Conservation (phyloP, 2,329 filamentous ascomycete species). For the Tolypocladium inflatum region DNA sequence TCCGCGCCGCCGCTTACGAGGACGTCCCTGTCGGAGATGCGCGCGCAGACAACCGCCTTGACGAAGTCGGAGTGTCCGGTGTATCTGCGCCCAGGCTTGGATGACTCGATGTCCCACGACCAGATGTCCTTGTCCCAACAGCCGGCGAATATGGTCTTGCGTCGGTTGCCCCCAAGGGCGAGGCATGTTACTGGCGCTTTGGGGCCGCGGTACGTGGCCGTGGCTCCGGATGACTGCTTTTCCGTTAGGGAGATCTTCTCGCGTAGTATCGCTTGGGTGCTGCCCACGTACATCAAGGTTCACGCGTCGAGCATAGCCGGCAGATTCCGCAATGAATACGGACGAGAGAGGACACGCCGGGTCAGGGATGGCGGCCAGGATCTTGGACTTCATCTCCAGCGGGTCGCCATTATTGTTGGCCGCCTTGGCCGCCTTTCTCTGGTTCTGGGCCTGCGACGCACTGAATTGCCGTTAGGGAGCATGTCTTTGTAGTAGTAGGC, state of each 20-base stretch:
- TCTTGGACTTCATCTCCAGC: slow-evolving; percentile 73
- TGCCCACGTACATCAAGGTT: slow-evolving; percentile 5
- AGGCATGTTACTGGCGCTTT: slow-evolving; percentile 72
- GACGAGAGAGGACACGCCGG: slow-evolving; percentile 46
- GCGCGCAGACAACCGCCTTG: slow-evolving; percentile 62
- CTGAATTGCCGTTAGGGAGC: slow-evolving; percentile 19
- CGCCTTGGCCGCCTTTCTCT: slow-evolving; percentile 59
- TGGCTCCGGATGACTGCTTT: slow-evolving; percentile 20
- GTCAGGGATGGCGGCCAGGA: slow-evolving; percentile 65
- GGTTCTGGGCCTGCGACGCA: slow-evolving; percentile 36
- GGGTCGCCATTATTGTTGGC: slow-evolving; percentile 75
- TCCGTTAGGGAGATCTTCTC: not conserved
- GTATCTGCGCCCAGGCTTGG: slow-evolving; percentile 46
- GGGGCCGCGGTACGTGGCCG: slow-evolving; percentile 57
- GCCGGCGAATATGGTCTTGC: slow-evolving; percentile 65
- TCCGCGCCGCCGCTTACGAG: slow-evolving; percentile 71
- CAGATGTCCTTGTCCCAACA: slow-evolving; percentile 93
- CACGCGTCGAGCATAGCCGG: slow-evolving; percentile 67
- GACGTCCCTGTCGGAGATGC: slow-evolving; percentile 49
- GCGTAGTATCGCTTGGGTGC: too few relatives aligned
- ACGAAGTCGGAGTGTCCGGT: slow-evolving; percentile 85
- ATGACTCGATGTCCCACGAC: slow-evolving; percentile 64
- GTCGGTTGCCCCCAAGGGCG: slow-evolving; percentile 49
- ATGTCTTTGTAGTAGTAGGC: not conserved
- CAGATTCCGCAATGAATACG: slow-evolving; percentile 78